A percentile compares a stretch with the other conserved stretches of the same genome.
These are phyloP conservation scores for Castanea crenata DNA, from an alignment of 306 rosid species.

Conservation along the genomic window DNA sequence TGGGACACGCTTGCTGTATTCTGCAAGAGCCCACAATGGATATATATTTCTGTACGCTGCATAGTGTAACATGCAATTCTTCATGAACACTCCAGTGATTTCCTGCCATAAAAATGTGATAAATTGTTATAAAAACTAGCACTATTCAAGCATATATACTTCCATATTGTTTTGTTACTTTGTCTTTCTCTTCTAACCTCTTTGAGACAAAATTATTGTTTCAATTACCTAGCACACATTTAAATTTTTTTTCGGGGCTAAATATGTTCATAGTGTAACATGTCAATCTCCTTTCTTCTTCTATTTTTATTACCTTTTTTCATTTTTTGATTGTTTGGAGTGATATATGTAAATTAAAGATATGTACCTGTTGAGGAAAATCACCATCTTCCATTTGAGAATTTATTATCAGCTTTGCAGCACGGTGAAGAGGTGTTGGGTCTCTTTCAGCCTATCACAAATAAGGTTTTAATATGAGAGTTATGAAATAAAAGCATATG, in stretches of 20 bases:
- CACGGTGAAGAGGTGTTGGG: too few species aligned
- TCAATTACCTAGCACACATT: too few species aligned
- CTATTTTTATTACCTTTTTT: background rate
- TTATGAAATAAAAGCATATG: too few species aligned
- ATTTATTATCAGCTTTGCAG: constrained; percentile 30
- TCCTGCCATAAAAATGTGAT: constrained; percentile 21
- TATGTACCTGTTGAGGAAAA: constrained; percentile 61
- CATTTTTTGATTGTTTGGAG: background rate
- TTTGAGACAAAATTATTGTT: background rate
- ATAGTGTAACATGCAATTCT: constrained; percentile 41
- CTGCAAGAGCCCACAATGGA: too few species aligned
- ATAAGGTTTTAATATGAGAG: background rate
- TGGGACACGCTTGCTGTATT: too few species aligned
- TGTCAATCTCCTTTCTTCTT: too few species aligned
- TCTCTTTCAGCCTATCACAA: too few species aligned
- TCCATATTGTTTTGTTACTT: constrained; percentile 1
- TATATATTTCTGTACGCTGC: too few species aligned
- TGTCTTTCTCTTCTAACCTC: background rate
- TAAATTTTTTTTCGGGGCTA: too few species aligned
- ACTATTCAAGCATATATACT: constrained; percentile 1
- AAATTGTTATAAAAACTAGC: background rate
- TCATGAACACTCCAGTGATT: constrained; percentile 58
- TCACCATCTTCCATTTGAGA: constrained; percentile 60
- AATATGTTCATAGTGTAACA: too few species aligned
- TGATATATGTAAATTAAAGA: background rate